Evolutionary conservation across 108 stramenopile species (phyloP), one percentile per base, ranked within the genome.

Genomic region (Nitzschia palea): DNA sequence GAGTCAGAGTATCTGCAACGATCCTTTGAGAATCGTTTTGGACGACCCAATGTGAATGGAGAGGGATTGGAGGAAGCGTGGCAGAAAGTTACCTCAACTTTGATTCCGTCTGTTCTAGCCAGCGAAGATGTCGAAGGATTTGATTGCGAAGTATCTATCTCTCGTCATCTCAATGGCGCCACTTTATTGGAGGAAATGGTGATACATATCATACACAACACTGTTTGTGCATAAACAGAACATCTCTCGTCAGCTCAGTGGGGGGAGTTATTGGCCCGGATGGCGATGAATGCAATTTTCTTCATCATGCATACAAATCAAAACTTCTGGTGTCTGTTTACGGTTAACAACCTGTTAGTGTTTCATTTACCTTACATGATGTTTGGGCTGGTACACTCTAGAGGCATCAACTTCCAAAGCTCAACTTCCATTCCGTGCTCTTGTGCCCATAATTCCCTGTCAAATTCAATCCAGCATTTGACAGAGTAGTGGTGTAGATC

Each of bases 291-390:
- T n/a, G n/a, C n/a, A n/a, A n/a, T n/a, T n/a, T n/a, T n/a, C n/a
- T n/a, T n/a, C n/a, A n/a, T n/a, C n/a, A n/a, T n/a, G n/a, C n/a
- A n/a, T n/a, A n/a, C n/a, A n/a, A n/a, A n/a, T n/a, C n/a, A n/a
- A n/a, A n/a, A n/a, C n/a, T n/a, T n/a, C n/a, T n/a, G n/a, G n/a
- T n/a, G n/a, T n/a, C n/a, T n/a, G n/a, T n/a, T n/a, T n/a, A n/a
- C n/a, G n/a, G n/a, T n/a, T n/a, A n/a, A n/a, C n/a, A n/a, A n/a
- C n/a, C n/a, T n/a, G n/a, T n/a, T n/a, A n/a, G n/a, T n/a, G n/a
- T n/a, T 52, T 52, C 25, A 71, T 40, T 35, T 52, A 71, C 3
- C 63, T 32, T 30, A 71, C 71, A 56, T 71, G 71, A 45, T 71
- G 71, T 35, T 71, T 71, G 17, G 71, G 71, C 3, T n/a, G n/a